Base-by-base conservation (phyloP, 2,329 filamentous ascomycete genomes). In the Lachnellula arida region DNA sequence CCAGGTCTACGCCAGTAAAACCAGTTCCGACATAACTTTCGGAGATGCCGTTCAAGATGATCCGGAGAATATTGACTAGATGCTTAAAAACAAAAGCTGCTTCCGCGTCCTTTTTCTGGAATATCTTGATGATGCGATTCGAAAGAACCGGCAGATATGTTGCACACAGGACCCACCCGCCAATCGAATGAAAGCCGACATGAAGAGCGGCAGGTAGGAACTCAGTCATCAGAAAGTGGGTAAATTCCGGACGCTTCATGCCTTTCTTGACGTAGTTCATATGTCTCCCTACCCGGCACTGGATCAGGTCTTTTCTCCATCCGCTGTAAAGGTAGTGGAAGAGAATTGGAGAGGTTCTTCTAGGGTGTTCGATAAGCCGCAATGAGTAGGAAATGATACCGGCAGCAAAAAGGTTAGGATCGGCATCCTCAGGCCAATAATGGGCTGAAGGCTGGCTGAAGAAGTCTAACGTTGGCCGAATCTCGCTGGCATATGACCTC, bases 241-340 rank as follows among this genome's bases (percentile, higher is more conserved):
- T 48, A 43, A 69, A 65, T 12, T 64, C 55, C 49, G 47, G 59
- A 23, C 61, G 55, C n/a, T 55, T 60, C 58, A 64, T 60, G 32
- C 54, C 60, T 46, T 57, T 61, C 5, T 51, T 58, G 19, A 68
- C 53, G 47, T 58, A 59, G 4, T 34, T 52, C 19, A 55, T 57
- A 28, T 64, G 62, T 15, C 57, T 56, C 22, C 50, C 34, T 17
- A 62, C 34, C 9, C 48, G 49, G 22, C 52, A 47, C 12, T 55
- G 50, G 14, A 60, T 51, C 5, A 68, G 37, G 25, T 66, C 60
- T 35, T 56, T 64, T 49, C 58, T 63, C 61, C 66, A 68, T 11
- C 62, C 63, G 52, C 58, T 65, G 51, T 61, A 62, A 5, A 70
- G 60, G 53, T 68, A 70, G 51, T 67, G 60, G 43, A 68, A 68